Evolutionary conservation across 768 basidiomycete species (phyloP).

Genomic region (Pleurotus ostreatus): DNA sequence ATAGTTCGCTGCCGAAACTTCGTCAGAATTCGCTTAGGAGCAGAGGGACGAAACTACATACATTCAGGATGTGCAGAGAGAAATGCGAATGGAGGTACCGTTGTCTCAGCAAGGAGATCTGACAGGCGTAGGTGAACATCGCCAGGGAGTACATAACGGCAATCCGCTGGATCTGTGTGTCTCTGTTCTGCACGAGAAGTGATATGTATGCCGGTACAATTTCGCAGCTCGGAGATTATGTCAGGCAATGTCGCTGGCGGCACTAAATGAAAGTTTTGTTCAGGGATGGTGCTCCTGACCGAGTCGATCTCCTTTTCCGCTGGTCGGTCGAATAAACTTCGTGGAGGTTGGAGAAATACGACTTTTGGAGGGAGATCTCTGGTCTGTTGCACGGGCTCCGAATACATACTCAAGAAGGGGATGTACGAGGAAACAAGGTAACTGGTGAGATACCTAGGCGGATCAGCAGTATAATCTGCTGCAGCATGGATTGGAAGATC

Average conservation of each 20-base stretch:
- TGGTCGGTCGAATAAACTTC: not conserved
- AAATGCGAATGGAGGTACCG: not conserved
- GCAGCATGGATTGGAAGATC: constrained; percentile 16
- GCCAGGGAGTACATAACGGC: not conserved
- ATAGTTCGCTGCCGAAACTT: too few species aligned
- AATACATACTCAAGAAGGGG: constrained; percentile 8
- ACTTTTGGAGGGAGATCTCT: not conserved
- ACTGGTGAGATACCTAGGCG: constrained; percentile 10
- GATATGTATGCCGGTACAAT: not conserved
- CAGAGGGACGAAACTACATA: not conserved
- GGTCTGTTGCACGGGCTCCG: too few species aligned
- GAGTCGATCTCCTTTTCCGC: not conserved
- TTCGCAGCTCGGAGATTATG: not conserved
- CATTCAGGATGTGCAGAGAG: not conserved
- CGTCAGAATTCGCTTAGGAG: not conserved
- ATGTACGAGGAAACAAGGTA: constrained; percentile 15
- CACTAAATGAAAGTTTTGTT: not conserved
- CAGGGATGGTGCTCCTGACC: not conserved
- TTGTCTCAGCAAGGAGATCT: not conserved
- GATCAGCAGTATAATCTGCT: constrained; percentile 10
- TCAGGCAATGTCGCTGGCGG: not conserved
- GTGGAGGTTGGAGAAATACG: not conserved
- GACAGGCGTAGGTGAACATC: not conserved
- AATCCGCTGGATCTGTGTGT: not conserved
- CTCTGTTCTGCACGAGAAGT: not conserved